Conservation (phyloP, 2,329 filamentous ascomycete species). For the Tolypocladium endophyticum region DNA sequence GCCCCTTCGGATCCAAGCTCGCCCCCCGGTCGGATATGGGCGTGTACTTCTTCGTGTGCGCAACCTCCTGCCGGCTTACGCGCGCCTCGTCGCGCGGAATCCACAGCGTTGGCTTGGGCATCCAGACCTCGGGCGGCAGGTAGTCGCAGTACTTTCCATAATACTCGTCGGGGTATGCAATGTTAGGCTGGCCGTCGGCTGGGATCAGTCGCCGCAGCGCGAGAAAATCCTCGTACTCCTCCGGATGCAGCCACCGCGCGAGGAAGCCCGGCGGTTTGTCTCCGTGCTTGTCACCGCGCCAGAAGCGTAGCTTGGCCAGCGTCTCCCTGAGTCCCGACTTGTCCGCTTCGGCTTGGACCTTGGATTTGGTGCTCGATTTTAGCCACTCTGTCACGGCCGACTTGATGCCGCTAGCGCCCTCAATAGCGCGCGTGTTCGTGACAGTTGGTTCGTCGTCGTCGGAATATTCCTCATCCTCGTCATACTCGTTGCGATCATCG, state of each 20-base stretch:
- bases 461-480: slow-evolving; percentile 15
- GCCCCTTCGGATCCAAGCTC: slow-evolving; percentile 20
- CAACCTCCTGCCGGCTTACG: slow-evolving; percentile 67
- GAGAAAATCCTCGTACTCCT: slow-evolving; percentile 63
- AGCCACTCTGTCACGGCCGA: slow-evolving; percentile 21
- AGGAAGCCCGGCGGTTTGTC: slow-evolving; percentile 38
- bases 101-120: slow-evolving; percentile 63
- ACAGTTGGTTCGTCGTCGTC: slow-evolving; percentile 10
- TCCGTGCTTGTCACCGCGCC: slow-evolving; percentile 13
- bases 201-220: slow-evolving; percentile 62
- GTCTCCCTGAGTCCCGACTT: slow-evolving; percentile 16
- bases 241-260: slow-evolving; percentile 64
- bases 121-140: slow-evolving; percentile 55
- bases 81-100: slow-evolving; percentile 67
- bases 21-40: slow-evolving; percentile 58
- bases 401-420: slow-evolving; percentile 25
- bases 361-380: slow-evolving; percentile 25
- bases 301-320: slow-evolving; percentile 15
- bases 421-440: slow-evolving; percentile 21
- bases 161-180: slow-evolving; percentile 41
- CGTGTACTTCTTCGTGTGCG: slow-evolving; percentile 59
- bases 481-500: slow-evolving; percentile 19
- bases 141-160: slow-evolving; percentile 46
- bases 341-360: slow-evolving; percentile 13
- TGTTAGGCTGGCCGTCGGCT: slow-evolving; percentile 29